These are phyloP conservation scores for Avena atlantica DNA, from an alignment of 176 grass and related monocot species.

Conservation along the genomic window DNA sequence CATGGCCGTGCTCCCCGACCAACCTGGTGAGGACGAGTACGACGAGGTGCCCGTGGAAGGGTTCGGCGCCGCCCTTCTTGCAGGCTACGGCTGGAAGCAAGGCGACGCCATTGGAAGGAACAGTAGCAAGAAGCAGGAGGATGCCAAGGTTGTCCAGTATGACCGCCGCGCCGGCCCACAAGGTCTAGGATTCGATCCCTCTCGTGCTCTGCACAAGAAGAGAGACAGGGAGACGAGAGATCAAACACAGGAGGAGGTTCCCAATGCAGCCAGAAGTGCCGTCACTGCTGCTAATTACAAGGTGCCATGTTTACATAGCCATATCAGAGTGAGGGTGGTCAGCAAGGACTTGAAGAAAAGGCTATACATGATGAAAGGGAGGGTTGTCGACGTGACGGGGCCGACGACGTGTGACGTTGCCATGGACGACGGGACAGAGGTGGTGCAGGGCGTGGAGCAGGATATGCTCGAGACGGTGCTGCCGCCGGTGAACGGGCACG, in stretches of 20 bases:
- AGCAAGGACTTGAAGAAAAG: background rate
- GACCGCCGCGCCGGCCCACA: slow-evolving; percentile 52
- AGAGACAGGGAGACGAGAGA: background rate
- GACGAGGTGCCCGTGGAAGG: slow-evolving; percentile 56
- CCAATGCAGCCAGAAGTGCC: background rate
- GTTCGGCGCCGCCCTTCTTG: slow-evolving; percentile 63
- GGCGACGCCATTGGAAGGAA: slow-evolving; percentile 68
- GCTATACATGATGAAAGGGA: background rate
- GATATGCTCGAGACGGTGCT: no score
- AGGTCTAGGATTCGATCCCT: slow-evolving; percentile 67
- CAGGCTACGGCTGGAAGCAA: slow-evolving; percentile 79
- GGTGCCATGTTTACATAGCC: background rate
- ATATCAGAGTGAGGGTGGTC: background rate
- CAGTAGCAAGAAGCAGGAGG: slow-evolving; percentile 49
- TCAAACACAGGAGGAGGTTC: background rate
- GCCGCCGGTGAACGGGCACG: no score
- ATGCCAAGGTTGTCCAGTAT: slow-evolving; percentile 58
- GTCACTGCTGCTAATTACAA: background rate
- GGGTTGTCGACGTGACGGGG: no score
- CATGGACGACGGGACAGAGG: no score
- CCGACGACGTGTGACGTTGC: no score
- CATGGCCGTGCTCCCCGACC: slow-evolving; percentile 63
- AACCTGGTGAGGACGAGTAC: slow-evolving; percentile 63
- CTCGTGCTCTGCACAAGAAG: background rate
- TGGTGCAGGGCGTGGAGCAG: no score